Base-by-base conservation (phyloP, 371 early-diverging fungal species). In the Syncephalastrum sp. region DNA sequence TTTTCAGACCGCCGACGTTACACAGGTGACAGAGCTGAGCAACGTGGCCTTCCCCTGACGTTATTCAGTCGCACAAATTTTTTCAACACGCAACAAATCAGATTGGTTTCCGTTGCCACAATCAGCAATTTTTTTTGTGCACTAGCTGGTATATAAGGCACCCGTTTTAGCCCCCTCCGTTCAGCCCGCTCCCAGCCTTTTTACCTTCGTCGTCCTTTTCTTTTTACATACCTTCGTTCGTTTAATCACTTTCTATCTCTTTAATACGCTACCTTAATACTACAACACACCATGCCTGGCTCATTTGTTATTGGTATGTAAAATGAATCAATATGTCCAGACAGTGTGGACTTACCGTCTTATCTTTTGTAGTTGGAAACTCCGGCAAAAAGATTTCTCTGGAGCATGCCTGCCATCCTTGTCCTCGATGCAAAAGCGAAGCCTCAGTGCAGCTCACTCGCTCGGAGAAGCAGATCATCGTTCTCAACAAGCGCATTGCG, bases 401-500 rank as follows among this genome's bases (percentile, higher is more conserved):
- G 3, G 75, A 77, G 58, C 68, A 63, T 33, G 55, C 53, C 14
- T 60, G 53, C 19, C 78, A 77, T 49, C 62, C 70, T 15, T 74
- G 78, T 44, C 75, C 75, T 15, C 63, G 68, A 57, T 74, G 75
- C 49, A 74, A 74, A 59, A 53, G 53, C 13, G 44, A 63, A 33
- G 50, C 57, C 2, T 73, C 77, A 7, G 77, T 77, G n/a, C 71
- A 67, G 48, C 42, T 77, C 41, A 77, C 65, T 3, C 59, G 77
- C 42, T 71, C 71, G 12, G 77, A 77, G 60, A 70, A 56, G 47
- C 71, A 64, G 19, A 56, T 63, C 47, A 69, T 71, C 5, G 17
- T 77, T 1, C 63, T 77, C 56, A 77, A 73, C 43, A 65, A 67
- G 42, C 65, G 66, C 17, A 63, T 77, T 53, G 64, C 67, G 1